Base-by-base conservation (phyloP, 2,329 filamentous ascomycete species). In the Tolypocladium ophioglossoides region DNA sequence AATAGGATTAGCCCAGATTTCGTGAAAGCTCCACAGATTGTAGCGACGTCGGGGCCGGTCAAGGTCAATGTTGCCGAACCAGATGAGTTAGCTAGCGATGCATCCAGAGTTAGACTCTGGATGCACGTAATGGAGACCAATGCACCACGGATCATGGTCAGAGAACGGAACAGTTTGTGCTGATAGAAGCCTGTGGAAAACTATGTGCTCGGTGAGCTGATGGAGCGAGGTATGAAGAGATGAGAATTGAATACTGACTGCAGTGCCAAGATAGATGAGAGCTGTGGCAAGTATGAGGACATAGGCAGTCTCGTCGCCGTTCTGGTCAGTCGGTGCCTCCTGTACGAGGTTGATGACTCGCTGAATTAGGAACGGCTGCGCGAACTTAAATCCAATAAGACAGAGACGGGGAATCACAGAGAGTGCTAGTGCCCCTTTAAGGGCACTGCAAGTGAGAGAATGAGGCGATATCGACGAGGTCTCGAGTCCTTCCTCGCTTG, bases 41-140 rank as follows among this genome's bases (percentile, higher is more conserved):
- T 66, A 52, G 74, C 72, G 20, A 75, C 66, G 40, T 78, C 74
- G 2, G 72, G 65, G 46, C 68, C 72, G 71, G 76, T 76, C 7
- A 76, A 59, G 6, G 74, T 76, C 51, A 76, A 57, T 0, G 71
- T 64, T 0, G 69, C 68, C 0, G 68, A 65, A 0, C 71, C 66
- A 30, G 70, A 68, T 11, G 66, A 62, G 2, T 30, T 30, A 7
- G 30, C 30, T 30, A 8, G 30, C 30, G 63, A 58, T 0, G 63
- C 60, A 7, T 2, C 58, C 61, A 16, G 69, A 56, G 12, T 60
- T 54, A 1, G 61, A 63, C 11, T 63, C 64, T 44, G 58, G 52
- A 34, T 68, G 68, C 2, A 63, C 1, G 70, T 57, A 9, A 60
- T 58, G 0, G 65, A 59, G 5, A 64, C 56, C 2, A 71, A 60